Percentiles rank a stretch among this genome's conserved stretches.
These are phyloP conservation scores for Holtermannia corniformis DNA, from an alignment of 768 basidiomycete genomes.

Conservation along the genomic window DNA sequence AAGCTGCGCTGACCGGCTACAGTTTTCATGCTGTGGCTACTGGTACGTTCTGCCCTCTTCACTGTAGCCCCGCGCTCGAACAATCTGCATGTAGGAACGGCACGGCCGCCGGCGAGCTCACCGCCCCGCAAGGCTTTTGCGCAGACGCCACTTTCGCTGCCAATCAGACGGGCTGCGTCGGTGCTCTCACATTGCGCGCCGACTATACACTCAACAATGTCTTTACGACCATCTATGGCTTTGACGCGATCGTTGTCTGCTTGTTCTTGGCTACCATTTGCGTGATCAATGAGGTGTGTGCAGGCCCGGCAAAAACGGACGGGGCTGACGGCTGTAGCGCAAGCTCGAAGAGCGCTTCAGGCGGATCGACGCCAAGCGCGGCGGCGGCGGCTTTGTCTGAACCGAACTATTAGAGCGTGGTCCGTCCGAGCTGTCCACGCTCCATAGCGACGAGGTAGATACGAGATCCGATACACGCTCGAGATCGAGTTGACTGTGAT, in stretches of 20 bases:
- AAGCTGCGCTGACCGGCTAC: not conserved
- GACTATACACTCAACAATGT: conserved; percentile 67
- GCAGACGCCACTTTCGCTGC: conserved; percentile 55
- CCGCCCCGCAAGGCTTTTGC: conserved; percentile 53
- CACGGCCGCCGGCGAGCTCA: conserved; percentile 48
- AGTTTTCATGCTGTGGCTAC: conserved; percentile 83
- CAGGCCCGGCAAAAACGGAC: not conserved
- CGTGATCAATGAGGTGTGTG: conserved; percentile 64
- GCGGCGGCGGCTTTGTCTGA: conserved; percentile 74
- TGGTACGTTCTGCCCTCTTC: conserved; percentile 11
- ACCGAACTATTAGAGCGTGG: no score
- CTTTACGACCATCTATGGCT: conserved; percentile 76
- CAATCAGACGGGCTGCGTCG: conserved; percentile 32
- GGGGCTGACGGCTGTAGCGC: conserved; percentile 47
- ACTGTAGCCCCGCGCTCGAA: not conserved
- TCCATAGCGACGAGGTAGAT: no score
- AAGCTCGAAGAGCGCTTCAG: conserved; percentile 73
- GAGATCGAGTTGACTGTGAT: no score
- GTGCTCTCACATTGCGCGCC: conserved; percentile 13
- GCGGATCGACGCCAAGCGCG: conserved; percentile 81
- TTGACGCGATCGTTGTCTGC: conserved; percentile 65
- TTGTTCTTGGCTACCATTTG: conserved; percentile 73
- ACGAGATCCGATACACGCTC: no score
- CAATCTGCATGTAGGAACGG: conserved; percentile 45
- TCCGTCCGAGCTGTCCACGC: no score